Evolutionary conservation across 2,329 filamentous ascomycete species (phyloP), one percentile per base, ranked within the genome.

Genomic region (Microascus cirrosus): DNA sequence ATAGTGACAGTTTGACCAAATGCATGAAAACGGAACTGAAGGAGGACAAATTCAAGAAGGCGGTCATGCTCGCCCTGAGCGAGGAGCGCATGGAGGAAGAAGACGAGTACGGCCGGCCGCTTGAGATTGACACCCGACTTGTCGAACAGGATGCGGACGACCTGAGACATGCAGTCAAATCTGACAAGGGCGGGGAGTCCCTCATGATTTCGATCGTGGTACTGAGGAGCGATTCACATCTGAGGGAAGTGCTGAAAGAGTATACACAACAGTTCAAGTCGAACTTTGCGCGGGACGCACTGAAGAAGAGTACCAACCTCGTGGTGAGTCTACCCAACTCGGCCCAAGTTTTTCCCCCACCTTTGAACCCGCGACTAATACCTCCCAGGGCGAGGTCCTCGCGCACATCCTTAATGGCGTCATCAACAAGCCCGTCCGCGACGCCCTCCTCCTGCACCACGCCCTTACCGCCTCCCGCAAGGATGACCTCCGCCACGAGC

Each of bases 341-440:
- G 57, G 53, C 59, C 54, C 59, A 35, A 25, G 50, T 22, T 18
- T 55, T 22, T 8, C 8, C 42, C n/a, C 20, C 13, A 2, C 15
- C 4, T 4, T 22, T n/a, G 28, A 34, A 32, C 35, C 28, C 28
- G 34, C 22, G 45, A 52, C 32, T 28, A 42, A 8, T 45, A 28
- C 18, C 24, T 36, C 58, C 8, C 64, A 96, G 92, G 94, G 94
- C 62, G 94, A 99, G 74, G 85, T 95, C 22, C 84, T 97, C 42
- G 90, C 91, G 0, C 94, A 97, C 71, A 90, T 97, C 64, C 86
- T 99, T 67, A 96, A 97, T 73, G 94, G 94, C 66, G 85, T 95
- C 59, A 95, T 97, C 75, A 97, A 97, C 74, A 89, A 89, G 60
- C 92, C 94, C 6, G 90, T 95, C 61, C 89, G 94, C 58, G 94